These are phyloP conservation scores for Canna indica DNA, from an alignment of 176 grass and related monocot genomes.

Conservation along the genomic window DNA sequence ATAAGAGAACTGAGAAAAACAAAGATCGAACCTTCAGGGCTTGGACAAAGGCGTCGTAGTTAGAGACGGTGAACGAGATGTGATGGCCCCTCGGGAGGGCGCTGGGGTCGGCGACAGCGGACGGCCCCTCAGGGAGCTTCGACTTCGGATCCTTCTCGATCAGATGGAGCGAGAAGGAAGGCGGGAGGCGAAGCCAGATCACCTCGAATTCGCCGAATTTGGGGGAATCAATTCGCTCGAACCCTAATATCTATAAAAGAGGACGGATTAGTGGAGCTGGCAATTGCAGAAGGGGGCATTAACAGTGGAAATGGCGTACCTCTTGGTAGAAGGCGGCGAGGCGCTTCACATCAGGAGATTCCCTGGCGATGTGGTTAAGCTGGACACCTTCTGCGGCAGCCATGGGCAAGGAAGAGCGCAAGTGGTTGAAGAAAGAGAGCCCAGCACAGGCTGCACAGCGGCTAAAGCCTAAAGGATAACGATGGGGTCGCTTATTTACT, in stretches of 20 bases:
- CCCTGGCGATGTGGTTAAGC: constrained; percentile 76
- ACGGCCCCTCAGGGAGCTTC: constrained; percentile 17
- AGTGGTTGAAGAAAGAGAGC: background rate
- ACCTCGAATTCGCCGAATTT: constrained; percentile 45
- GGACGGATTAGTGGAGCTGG: background rate
- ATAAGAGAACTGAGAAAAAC: background rate
- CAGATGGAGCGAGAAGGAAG: constrained; percentile 55
- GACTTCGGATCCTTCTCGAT: constrained; percentile 64
- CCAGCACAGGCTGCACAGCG: too few relatives aligned
- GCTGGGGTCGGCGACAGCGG: constrained; percentile 11
- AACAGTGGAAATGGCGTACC: constrained; percentile 13
- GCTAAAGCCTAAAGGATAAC: too few relatives aligned
- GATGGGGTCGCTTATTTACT: too few relatives aligned
- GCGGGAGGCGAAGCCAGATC: constrained; percentile 55
- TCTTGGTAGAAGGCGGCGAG: constrained; percentile 85
- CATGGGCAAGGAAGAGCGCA: constrained; percentile 16
- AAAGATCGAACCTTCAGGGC: constrained; percentile 38
- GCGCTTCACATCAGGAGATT: constrained; percentile 65
- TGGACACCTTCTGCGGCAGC: constrained; percentile 41
- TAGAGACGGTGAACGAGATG: constrained; percentile 61
- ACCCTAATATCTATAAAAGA: constrained; percentile 37
- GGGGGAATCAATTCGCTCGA: constrained; percentile 47
- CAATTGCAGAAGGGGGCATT: background rate
- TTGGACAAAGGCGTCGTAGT: constrained; percentile 56
- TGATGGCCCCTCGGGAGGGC: constrained; percentile 61